Base-by-base conservation (phyloP, 176 grass and related monocot species). In the Zoysia pacifica region DNA sequence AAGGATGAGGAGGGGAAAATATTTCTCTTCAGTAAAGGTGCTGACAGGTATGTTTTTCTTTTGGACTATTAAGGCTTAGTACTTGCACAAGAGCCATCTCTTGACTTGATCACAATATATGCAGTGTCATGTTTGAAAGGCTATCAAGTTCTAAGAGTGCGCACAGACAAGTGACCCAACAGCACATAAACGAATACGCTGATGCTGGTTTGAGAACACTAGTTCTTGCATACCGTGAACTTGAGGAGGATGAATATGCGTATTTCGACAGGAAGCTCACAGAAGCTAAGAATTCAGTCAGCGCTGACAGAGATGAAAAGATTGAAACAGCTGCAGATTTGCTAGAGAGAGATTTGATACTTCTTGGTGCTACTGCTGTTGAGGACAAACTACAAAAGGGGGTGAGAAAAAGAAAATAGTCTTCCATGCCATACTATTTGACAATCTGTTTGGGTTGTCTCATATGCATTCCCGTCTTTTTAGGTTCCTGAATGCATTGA, bases 401-500 rank as follows among this genome's bases (percentile, higher is more conserved):
- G 87, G 94, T 97, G 81, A 84, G 79, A 55, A 51, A 39, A 75
- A 83, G 77, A 62, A 51, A 20, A 69, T 80, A 28, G 73, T 74
- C 42, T 80, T 73, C 49, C 42, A 12, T 49, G 48, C 16, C n/a
- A 50, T 73, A 5, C 65, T 56, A 38, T 42, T 13, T 56, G 48
- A 15, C 2, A 49, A 48, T 87, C 50, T 46, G 19, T 5, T 40
- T 53, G 28, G 35, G 49, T 86, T 75, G 83, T 78, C 64, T 79
- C 45, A 48, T 70, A 50, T 60, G 41, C 37, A 8, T 81, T 81
- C n/a, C 13, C 2, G 11, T 42, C 65, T 79, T 2, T 54, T 48
- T 65, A 97, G 94, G 91, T 98, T 18, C 95, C 95, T 83, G 95
- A 97, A 79, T 97, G 95, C 71, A 89, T 97, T 19, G 91, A 94